Conservation (phyloP, 257 asterid species). For the Gentiana macrophylla region DNA sequence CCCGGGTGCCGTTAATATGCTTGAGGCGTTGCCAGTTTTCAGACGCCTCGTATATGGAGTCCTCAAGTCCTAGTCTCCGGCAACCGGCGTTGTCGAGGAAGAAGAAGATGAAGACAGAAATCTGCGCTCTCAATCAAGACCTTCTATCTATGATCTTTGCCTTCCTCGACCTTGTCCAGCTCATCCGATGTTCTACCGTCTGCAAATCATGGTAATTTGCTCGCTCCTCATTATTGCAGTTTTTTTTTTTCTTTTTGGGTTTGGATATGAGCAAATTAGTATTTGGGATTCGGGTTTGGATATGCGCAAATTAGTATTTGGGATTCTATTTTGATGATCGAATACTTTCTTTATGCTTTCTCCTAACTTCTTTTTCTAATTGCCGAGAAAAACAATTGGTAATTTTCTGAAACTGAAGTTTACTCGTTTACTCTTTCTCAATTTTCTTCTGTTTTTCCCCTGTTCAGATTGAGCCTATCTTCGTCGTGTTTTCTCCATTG, state of each 20-base stretch:
- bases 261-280: too few species aligned
- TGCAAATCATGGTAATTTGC: constrained; percentile 67
- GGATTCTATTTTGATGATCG: too few species aligned
- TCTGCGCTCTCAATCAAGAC: constrained; percentile 44
- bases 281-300: too few species aligned
- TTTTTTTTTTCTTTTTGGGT: too few species aligned
- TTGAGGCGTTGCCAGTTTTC: too few species aligned
- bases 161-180: constrained; percentile 55
- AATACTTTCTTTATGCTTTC: neutral
- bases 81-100: constrained; percentile 12
- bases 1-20: too few species aligned
- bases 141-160: constrained; percentile 51
- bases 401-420: neutral
- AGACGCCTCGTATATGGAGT: constrained; percentile 16
- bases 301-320: too few species aligned
- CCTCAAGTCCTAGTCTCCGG: constrained; percentile 21
- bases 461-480: too few species aligned
- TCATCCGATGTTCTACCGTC: constrained; percentile 83
- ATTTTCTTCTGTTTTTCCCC: neutral
- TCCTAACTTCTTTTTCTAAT: neutral
- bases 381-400: neutral
- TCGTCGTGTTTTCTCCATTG: too few species aligned
- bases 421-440: neutral
- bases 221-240: neutral
- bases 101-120: constrained; percentile 25